phyloP scores from a whole-genome alignment of 352 stramenopile genomes.

The Vaucheria bursata region DNA sequence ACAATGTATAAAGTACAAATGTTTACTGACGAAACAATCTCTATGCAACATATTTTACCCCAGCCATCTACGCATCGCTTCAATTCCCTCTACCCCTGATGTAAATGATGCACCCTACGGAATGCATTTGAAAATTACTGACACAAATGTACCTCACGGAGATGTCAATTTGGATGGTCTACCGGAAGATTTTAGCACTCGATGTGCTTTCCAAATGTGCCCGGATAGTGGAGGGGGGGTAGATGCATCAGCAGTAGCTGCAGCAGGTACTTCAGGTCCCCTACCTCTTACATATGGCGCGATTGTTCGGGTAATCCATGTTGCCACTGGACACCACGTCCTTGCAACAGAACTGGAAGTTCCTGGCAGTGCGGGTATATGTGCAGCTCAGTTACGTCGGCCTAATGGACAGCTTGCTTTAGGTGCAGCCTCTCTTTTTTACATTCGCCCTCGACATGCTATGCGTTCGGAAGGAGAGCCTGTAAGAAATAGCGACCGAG shows the following conservation, averaged over 20 bases:
- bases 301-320: neutral
- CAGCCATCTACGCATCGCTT: no score
- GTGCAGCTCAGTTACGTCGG: neutral
- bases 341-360: neutral
- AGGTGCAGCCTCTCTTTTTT: neutral
- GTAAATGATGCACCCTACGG: no score
- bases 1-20: no score
- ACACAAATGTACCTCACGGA: no score
- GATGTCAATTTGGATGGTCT: no score
- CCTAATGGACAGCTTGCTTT: neutral
- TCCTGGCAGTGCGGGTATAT: neutral
- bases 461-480: conserved; percentile 12
- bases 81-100: no score
- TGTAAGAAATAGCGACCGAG: conserved; percentile 8
- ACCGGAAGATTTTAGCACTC: neutral
- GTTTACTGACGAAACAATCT: no score
- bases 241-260: no score
- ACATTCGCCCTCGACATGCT: conserved; percentile 8
- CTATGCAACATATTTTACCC: no score
- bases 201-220: neutral
- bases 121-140: no score
- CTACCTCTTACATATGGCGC: neutral
- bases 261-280: neutral
- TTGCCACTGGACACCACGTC: neutral
- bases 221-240: neutral